A percentile compares a stretch with the other conserved stretches of the same genome.
Evolutionary conservation across 2,329 filamentous ascomycete species (phyloP).

Genomic region (Sporothrix euskadiensis): DNA sequence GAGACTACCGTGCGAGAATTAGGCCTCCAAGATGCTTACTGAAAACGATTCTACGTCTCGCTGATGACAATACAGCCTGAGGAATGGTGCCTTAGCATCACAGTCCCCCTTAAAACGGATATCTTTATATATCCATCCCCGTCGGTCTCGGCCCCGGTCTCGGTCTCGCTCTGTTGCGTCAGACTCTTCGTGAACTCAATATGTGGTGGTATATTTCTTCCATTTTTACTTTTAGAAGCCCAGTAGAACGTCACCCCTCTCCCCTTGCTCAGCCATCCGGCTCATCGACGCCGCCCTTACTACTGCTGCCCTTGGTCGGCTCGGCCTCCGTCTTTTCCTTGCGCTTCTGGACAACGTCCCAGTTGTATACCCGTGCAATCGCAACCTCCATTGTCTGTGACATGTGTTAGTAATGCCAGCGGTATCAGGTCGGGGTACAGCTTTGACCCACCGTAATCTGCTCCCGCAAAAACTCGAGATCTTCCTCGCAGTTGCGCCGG

Average conservation of each 20-base stretch:
- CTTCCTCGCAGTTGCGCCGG: conserved; percentile 88
- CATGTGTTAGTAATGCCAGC: conserved; percentile 1
- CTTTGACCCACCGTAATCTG: conserved; percentile 78
- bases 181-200: not conserved
- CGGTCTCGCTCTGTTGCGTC: no score
- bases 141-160: not conserved
- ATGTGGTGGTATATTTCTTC: not conserved
- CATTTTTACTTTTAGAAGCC: conserved; percentile 1
- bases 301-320: conserved; percentile 43
- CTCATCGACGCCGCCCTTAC: conserved; percentile 40
- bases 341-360: conserved; percentile 93
- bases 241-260: not conserved
- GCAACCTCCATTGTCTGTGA: conserved; percentile 92
- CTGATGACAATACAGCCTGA: not conserved
- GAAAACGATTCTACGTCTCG: not conserved
- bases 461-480: conserved; percentile 90
- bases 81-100: not conserved
- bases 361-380: conserved; percentile 96
- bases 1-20: not conserved
- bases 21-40: not conserved
- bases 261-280: conserved; percentile 36
- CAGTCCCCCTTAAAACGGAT: not conserved
- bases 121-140: not conserved
- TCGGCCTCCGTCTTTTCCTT: conserved; percentile 75
- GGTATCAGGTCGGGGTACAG: not conserved